phyloP scores from a whole-genome alignment of 1,284 basidiomycete species.

The Caloboletus firmus region DNA sequence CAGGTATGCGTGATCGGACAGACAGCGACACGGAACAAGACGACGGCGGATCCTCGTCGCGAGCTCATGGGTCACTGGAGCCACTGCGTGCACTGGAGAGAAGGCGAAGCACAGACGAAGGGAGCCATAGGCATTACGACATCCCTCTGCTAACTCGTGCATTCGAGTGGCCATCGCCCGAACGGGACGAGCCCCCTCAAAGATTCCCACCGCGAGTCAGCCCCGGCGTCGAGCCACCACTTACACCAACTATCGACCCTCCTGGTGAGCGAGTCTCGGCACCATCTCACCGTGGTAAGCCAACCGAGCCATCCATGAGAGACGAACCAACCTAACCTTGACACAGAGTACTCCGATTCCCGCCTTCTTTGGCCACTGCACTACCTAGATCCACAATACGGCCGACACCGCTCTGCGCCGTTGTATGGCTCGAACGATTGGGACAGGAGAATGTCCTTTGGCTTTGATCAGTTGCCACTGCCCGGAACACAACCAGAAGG shows the following conservation, averaged over 20 bases:
- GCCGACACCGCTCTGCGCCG: constrained; percentile 30
- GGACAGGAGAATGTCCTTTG: constrained; percentile 27
- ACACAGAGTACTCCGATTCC: constrained; percentile 20
- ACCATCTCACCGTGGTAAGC: constrained; percentile 24
- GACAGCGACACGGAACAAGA: constrained; percentile 39
- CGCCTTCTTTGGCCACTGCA: constrained; percentile 20
- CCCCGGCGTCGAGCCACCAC: constrained; percentile 13
- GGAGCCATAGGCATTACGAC: constrained; percentile 16
- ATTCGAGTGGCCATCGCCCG: constrained; percentile 29
- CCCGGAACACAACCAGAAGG: constrained; percentile 17
- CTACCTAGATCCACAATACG: constrained; percentile 20
- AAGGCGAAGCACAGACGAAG: constrained; percentile 21
- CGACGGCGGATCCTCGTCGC: constrained; percentile 26
- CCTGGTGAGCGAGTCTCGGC: constrained; percentile 7
- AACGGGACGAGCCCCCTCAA: constrained; percentile 16
- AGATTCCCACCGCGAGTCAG: constrained; percentile 14
- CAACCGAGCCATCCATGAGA: not conserved
- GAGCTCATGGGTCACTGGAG: constrained; percentile 14
- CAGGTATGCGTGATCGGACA: constrained; percentile 18
- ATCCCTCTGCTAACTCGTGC: constrained; percentile 20
- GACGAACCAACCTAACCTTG: constrained; percentile 10
- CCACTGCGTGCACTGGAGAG: constrained; percentile 6
- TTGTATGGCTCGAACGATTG: constrained; percentile 29
- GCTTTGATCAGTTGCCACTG: constrained; percentile 12
- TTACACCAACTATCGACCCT: constrained; percentile 17